Evolutionary conservation across 345 rosid genomes (phyloP).

Genomic region (Raphanus raphanistrum): DNA sequence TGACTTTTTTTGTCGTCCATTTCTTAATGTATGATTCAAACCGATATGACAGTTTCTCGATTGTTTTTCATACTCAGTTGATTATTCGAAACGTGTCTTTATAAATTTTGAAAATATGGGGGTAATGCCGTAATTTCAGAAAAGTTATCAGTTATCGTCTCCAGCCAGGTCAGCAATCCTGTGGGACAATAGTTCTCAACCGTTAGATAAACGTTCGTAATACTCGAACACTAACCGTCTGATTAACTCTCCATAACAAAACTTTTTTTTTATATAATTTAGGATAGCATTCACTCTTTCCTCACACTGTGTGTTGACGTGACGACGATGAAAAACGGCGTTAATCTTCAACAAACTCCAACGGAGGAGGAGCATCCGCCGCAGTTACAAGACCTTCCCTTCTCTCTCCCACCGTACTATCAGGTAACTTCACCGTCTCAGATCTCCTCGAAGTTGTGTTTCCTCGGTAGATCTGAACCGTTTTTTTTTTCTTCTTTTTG

Average conservation of each 20-base stretch:
- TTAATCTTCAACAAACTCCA: background rate
- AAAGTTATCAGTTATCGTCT: background rate
- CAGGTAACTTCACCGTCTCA: constrained; percentile 19
- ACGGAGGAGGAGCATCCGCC: background rate
- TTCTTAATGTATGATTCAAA: no score
- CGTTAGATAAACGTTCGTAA: constrained; percentile 30
- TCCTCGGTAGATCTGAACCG: background rate
- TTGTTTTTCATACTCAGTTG: no score
- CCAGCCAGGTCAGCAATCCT: constrained; percentile 40
- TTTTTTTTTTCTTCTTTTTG: background rate
- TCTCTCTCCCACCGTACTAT: constrained; percentile 41
- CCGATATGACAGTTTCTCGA: no score
- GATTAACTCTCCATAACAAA: constrained; percentile 21
- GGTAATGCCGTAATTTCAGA: background rate
- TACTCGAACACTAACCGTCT: constrained; percentile 33
- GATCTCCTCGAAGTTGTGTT: background rate
- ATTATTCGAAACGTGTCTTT: no score
- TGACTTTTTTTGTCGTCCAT: no score
- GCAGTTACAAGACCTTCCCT: background rate
- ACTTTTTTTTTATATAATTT: no score
- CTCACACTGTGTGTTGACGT: constrained; percentile 9
- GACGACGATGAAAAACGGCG: constrained; percentile 34
- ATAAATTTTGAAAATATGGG: background rate
- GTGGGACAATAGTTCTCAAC: background rate
- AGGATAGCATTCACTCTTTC: background rate